phyloP scores from a whole-genome alignment of 495 filamentous ascomycete genomes.

The Penicillium ochrochloron region DNA sequence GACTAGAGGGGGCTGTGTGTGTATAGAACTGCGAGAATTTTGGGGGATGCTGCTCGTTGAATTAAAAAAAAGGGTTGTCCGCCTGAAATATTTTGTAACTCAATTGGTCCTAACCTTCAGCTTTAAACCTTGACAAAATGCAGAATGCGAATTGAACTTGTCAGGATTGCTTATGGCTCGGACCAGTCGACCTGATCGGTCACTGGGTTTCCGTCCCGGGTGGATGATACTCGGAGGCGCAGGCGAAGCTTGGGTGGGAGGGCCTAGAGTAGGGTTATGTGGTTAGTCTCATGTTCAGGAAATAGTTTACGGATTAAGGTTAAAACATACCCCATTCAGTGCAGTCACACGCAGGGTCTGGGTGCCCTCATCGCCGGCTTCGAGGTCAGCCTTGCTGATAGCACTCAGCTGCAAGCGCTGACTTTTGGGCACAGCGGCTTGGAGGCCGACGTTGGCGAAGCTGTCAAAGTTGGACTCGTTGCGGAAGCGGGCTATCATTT shows the following conservation, averaged over 20 bases:
- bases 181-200: conserved; percentile 97
- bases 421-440: conserved; percentile 94
- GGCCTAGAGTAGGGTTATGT: conserved; percentile 41
- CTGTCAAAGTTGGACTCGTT: conserved; percentile 68
- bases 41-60: conserved; percentile 21
- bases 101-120: background rate
- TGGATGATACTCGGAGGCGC: conserved; percentile 82
- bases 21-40: conserved; percentile 20
- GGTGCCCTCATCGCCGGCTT: conserved; percentile 77
- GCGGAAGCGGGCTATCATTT: conserved; percentile 80
- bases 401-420: conserved; percentile 89
- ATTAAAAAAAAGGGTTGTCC: conserved; percentile 30
- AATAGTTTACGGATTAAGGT: background rate
- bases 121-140: background rate
- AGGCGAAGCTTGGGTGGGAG: conserved; percentile 75
- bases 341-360: conserved; percentile 85
- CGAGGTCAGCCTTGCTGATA: conserved; percentile 79
- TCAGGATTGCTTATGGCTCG: conserved; percentile 60
- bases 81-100: conserved; percentile 10
- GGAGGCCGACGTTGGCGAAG: conserved; percentile 76
- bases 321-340: conserved; percentile 79
- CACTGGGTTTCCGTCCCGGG: conserved; percentile 68
- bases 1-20: conserved; percentile 17
- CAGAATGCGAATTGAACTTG: background rate
- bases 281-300: conserved; percentile 10